Base-by-base conservation (phyloP, 148 eudicot genomes). In the Chenopodium berlandieri region DNA sequence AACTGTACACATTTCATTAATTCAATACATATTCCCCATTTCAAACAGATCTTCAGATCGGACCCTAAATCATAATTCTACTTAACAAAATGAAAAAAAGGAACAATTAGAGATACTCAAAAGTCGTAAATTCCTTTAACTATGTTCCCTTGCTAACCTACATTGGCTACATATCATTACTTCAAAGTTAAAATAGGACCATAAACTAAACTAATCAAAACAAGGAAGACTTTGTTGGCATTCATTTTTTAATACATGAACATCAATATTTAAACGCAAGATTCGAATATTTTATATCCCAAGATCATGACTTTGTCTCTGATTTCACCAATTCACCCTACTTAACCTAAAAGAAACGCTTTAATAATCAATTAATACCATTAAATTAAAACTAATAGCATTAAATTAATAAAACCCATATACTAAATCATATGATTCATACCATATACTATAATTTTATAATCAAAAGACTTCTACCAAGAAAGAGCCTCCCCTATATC, bases 111-210 rank as follows among this genome's bases (percentile, higher is more conserved):
- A 19, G 16, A 2, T 37, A 30, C 30, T 70, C 32, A 77, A 1
- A 77, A 20, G 12, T 78, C 16, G 17, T 40, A 69, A 54, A 79
- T 44, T 69, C 75, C 75, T 69, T 68, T 50, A 79, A 19, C 63
- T 60, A 52, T 69, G 75, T 32, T 40, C 22, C 71, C 62, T 19
- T 32, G 6, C 10, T 20, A 75, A 31, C 65, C 60, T 54, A 75
- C 44, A 48, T 34, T 48, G 52, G 52, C 52, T 48, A 48, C 52
- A 52, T 54, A 60, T 37, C 17, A 30, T 40, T 40, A 40, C 44
- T 40, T 40, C 44, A 40, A 40, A 40, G 44, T 40, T 40, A 40
- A 40, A 40, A 6, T 40, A 40, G 44, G 17, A 11, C 37, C 58
- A n/a, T n/a, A 10, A 77, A 64, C 69, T 78, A 76, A 60, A 78